Base-by-base conservation (phyloP, 2,329 filamentous ascomycete genomes). In the Nigrospora osmanthi region DNA sequence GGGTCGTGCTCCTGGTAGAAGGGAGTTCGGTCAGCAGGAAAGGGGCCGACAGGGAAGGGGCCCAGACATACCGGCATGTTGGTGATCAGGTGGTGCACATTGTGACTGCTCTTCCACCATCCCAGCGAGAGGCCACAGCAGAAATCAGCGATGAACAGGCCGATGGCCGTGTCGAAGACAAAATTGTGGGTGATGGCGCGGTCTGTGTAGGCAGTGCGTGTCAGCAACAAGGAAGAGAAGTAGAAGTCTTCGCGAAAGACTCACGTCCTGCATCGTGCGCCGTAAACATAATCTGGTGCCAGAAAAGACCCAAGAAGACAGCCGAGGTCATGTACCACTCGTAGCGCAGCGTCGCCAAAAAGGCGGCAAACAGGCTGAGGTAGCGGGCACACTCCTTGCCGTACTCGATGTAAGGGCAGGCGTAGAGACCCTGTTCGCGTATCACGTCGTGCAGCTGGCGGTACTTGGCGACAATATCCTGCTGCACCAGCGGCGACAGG, bases 41-140 rank as follows among this genome's bases (percentile, higher is more conserved):
- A 6, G 16, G 28, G 19, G 23, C 23, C 23, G 19, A 36, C 31
- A 11, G 31, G 19, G 19, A 1, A 40, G 11, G 23, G 1, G 42
- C 13, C 14, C 11, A 38, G 16, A 49, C 45, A 19, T 53, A 72
- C 69, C 2, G 79, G 77, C 53, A 75, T 69, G 66, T 85, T 85
- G 37, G 81, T 83, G 46, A 84, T 66, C 3, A 85, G 70, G 52
- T 85, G 81, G 58, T 85, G 81, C 3, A 85, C 78, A 45, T 84
- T 84, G 66, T 85, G 81, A 42, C 75, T 81, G 54, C 75, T 76
- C 66, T 85, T 84, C 80, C 80, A 84, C 80, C 80, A 84, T 15
- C 80, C 80, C 44, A 84, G 78, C 3, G 77, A 81, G 15, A 85
- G 67, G 33, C 80, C 80, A 50, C 80, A 81, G 65, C 78, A 78